Evolutionary conservation across 116 monocot species (phyloP), one percentile per base, ranked within the genome.

Genomic region (Zostera marina): DNA sequence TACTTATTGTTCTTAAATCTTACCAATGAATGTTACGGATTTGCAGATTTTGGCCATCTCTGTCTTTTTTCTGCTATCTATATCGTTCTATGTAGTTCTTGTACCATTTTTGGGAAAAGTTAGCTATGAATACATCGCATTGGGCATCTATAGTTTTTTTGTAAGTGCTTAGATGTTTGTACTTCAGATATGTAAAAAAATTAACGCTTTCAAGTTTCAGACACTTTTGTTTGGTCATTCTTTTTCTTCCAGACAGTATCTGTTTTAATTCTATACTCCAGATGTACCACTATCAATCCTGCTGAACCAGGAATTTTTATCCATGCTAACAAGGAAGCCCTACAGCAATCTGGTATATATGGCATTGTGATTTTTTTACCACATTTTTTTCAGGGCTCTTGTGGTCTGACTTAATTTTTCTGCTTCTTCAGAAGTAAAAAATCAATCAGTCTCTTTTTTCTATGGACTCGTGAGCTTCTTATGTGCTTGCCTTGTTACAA

Each of bases 201-300:
- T 63, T 63, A 9, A 1, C 0, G 49, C 6, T 41, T 17, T 40
- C 51, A 39, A 41, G 3, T 41, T 17, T 40, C 51, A 39, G 21
- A 10, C 11, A 19, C 11, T 8, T 51, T 11, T 38, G 12, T 39
- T 63, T 39, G 0, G 14, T 11, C 11, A n/a, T 25, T 7, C 38
- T 19, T 24, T 19, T 3, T 52, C 24, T 41, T 68, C 73, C 83
- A 92, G 87, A 84, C 70, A 44, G 42, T 92, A 40, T 76, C 71
- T 41, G 84, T 92, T 20, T 63, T 83, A 38, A 61, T 92, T 41
- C 81, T 92, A n/a, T 92, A 92, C 65, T 62, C 81, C 14, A 73
- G 92, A 71, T 92, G 92, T 58, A 79, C 92, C 61, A 72, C 74
- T 11, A 81, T 92, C 60, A 74, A 92, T 68, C 92, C 92, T 67